Percentiles rank a stretch among this genome's conserved stretches.
phyloP scores from a whole-genome alignment of 352 stramenopile species.

The Aphanomyces stellatus region DNA sequence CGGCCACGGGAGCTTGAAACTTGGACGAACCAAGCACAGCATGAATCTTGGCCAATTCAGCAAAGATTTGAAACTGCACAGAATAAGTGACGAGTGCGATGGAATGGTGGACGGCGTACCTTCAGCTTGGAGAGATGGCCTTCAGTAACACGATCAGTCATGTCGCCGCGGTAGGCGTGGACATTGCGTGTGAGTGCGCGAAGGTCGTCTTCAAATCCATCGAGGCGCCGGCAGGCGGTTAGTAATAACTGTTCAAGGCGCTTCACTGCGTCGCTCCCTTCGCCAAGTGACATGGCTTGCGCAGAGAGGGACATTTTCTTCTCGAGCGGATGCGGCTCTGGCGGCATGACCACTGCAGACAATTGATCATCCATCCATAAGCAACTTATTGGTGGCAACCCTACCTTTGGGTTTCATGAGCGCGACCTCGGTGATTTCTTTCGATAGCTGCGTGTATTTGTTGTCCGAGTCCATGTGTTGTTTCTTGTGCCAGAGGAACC shows the following conservation, averaged over 20 bases:
- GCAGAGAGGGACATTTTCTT: constrained; percentile 2
- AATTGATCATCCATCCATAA: too few relatives aligned
- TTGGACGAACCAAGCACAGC: constrained; percentile 10
- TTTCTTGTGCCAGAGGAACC: constrained; percentile 5
- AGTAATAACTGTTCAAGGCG: constrained; percentile 14
- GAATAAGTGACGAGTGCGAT: background rate
- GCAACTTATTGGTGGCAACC: too few relatives aligned
- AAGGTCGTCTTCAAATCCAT: constrained; percentile 20
- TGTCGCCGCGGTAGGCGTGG: constrained; percentile 14
- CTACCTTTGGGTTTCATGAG: background rate
- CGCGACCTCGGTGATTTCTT: constrained; percentile 13
- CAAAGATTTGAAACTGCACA: constrained; percentile 20
- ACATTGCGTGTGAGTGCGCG: constrained; percentile 9
- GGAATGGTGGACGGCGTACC: background rate
- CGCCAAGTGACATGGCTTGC: background rate
- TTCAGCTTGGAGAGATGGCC: constrained; percentile 16
- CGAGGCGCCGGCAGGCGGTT: background rate
- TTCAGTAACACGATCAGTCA: constrained; percentile 11
- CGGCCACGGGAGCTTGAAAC: background rate
- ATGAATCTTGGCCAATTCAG: constrained; percentile 15
- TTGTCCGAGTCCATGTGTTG: background rate
- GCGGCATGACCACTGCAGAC: background rate
- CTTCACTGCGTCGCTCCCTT: constrained; percentile 13
- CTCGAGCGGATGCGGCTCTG: background rate
- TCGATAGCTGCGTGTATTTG: background rate